Base-by-base conservation (phyloP, 179 eudicot genomes). In the Spergularia azorica region DNA sequence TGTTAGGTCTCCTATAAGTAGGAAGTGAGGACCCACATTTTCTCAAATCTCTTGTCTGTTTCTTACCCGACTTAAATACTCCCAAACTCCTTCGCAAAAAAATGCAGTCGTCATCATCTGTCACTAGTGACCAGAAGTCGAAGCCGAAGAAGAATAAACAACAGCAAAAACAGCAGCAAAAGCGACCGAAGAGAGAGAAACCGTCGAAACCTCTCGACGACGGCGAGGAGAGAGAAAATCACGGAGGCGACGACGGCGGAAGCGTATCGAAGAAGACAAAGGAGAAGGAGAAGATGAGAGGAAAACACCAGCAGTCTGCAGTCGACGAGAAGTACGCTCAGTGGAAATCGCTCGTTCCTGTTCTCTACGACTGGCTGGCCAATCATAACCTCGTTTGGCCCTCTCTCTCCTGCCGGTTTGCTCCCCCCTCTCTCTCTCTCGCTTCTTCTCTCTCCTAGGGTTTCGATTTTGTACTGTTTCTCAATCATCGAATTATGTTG, bases 381-480 rank as follows among this genome's bases (percentile, higher is more conserved):
- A 95, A 93, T 75, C 97, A 95, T 85, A 95, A 93, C 80, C 98
- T 95, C 77, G 86, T 95, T 18, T 93, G 97, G 98, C 98, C 97
- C 52, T 95, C 97, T 52, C 97, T 93, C 26, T 95, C 98, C 58
- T 93, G 98, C 90, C 86, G 98, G 98, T 94, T 62, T 18, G 32
- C 50, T 56, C 50, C 9, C 1, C 50, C 1, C 51, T n/a, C 39
- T 32, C 51, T n/a, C 39, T 32, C 6, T 54, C 62, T 48, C 13
- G 41, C 9, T n/a, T 13, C 59, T 41, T 4, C 39, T 69, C 67
- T 51, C 74, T 71, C 62, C 62, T 70, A 59, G 72, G 75, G 80
- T 71, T 70, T 71, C 5, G 1, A 1, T 1, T 50, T 36, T 52
- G 21, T 56, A 65, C 51, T 3, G 2, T 14, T 57, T 8, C 59